A percentile compares a stretch with the other conserved stretches of the same genome.
Evolutionary conservation across 2,329 filamentous ascomycete genomes (phyloP).

Genomic region (Colletotrichum graminicola): DNA sequence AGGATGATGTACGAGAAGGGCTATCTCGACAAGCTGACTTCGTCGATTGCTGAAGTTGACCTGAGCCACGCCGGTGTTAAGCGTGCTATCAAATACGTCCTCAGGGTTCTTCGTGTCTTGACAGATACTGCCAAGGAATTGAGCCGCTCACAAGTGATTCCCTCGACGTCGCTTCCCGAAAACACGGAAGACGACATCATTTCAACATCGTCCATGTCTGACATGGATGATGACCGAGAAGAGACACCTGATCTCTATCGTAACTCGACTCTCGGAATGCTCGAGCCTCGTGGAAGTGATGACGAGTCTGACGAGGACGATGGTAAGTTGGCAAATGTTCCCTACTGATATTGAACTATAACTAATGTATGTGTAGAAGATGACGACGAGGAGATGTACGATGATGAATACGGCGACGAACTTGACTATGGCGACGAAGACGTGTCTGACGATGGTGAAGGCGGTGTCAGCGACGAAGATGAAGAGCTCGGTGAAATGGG

Average conservation of each 20-base stretch:
- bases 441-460: constrained; percentile 81
- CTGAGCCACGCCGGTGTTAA: constrained; percentile 94
- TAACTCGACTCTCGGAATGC: constrained; percentile 94
- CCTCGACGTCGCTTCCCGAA: constrained; percentile 73
- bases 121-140: constrained; percentile 89
- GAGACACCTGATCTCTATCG: constrained; percentile 98
- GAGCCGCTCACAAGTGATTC: constrained; percentile 84
- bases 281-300: constrained; percentile 84
- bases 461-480: constrained; percentile 91
- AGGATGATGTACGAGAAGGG: constrained; percentile 99
- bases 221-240: constrained; percentile 86
- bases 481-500: constrained; percentile 87
- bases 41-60: constrained; percentile 94
- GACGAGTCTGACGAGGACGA: constrained; percentile 85
- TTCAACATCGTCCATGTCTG: constrained; percentile 89
- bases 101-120: constrained; percentile 87
- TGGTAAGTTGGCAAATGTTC: constrained; percentile 53
- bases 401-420: constrained; percentile 90
- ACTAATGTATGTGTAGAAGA: constrained; percentile 53
- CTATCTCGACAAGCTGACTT: constrained; percentile 88
- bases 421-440: constrained; percentile 92
- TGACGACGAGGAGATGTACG: constrained; percentile 93
- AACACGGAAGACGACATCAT: constrained; percentile 87
- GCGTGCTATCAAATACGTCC: constrained; percentile 94
- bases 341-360: constrained; percentile 27